Evolutionary conservation across 2,329 filamentous ascomycete genomes (phyloP), one percentile per base, ranked within the genome.

Genomic region (Aspergillus pseudotamarii): DNA sequence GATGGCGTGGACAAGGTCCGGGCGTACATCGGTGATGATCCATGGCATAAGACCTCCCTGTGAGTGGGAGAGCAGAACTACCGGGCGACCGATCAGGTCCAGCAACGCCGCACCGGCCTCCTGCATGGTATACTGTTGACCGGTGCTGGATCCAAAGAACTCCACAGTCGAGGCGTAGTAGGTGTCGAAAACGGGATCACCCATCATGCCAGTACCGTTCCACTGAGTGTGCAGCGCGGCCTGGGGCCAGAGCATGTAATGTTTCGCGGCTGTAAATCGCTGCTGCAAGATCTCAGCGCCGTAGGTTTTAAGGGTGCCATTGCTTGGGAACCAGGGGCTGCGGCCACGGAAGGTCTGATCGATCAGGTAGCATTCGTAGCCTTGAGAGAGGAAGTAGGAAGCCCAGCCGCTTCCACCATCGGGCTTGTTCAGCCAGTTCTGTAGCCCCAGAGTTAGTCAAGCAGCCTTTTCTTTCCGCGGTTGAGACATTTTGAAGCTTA

Each of bases 391-490:
- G 63, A 83, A 84, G 63, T 78, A 81, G 0, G 80, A 79, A 2
- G 81, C 80, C 82, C 82, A 85, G 48, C 82, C 83, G 61, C 72
- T 64, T 6, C 78, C 73, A 38, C 77, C 79, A 65, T 85, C 82
- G 3, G 83, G 83, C 38, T 80, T 85, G 62, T 82, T 83, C 34
- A 82, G 70, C 75, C 76, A 82, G 57, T 80, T 80, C 74, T 78
- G 54, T 34, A 19, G n/a, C 28, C 16, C n/a, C 26, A 32, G 48
- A 54, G 12, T 54, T 19, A 54, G 51, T 16, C 11, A 54, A 36
- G 32, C 30, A 54, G 32, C 51, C 43, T 46, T 53, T 34, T 34
- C 28, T 34, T 36, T 12, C 14, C 32, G 46, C 10, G 51, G 50
- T 34, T 57, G 41, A 60, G 28, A 38, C 3, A 41, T 1, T 26